Evolutionary conservation across 768 basidiomycete species (phyloP).

Genomic region (Kwoniella heveanensis): DNA sequence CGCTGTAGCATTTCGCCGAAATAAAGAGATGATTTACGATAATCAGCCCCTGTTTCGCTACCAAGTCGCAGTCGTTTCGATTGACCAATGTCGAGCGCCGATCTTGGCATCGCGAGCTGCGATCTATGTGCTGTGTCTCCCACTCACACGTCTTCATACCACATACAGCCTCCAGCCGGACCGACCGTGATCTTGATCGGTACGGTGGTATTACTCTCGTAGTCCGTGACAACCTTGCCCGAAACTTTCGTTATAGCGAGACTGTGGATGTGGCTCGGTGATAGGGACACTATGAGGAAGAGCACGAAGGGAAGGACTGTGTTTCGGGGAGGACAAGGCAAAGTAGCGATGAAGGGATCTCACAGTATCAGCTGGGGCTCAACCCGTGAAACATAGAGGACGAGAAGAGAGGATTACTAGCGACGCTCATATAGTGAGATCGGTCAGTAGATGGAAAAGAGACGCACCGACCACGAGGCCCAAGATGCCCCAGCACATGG

Average conservation of each 20-base stretch:
- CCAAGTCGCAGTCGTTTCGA: too few species aligned
- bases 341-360: too few species aligned
- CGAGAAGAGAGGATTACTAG: too few species aligned
- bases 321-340: too few species aligned
- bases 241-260: constrained; percentile 4
- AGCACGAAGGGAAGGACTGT: constrained; percentile 10
- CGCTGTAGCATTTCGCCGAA: neutral
- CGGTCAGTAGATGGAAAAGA: too few species aligned
- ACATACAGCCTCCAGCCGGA: constrained; percentile 12
- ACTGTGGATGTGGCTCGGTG: neutral
- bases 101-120: too few species aligned
- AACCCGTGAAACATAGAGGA: too few species aligned
- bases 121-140: too few species aligned
- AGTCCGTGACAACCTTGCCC: neutral
- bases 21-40: neutral
- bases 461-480: neutral
- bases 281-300: constrained; percentile 3
- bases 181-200: constrained; percentile 7
- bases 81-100: too few species aligned
- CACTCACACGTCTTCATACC: constrained; percentile 9
- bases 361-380: too few species aligned
- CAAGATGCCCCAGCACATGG: neutral
- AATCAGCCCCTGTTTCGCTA: too few species aligned
- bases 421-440: too few species aligned
- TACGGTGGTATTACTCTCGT: neutral